These are phyloP conservation scores for Datura wrightii DNA, from an alignment of 257 asterid species.

Conservation along the genomic window DNA sequence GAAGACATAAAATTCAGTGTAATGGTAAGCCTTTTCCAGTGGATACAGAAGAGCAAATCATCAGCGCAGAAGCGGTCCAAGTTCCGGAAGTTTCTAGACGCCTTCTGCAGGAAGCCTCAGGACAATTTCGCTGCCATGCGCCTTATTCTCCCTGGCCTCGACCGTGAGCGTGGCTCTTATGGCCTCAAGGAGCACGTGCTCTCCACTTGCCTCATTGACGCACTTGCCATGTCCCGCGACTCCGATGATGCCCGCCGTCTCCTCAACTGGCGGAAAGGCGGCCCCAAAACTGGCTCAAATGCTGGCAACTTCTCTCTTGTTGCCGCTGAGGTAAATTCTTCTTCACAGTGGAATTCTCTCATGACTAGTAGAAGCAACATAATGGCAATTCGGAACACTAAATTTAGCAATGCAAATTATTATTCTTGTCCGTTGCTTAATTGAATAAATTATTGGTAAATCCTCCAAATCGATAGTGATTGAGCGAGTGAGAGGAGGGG, in stretches of 20 bases:
- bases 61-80: conserved; percentile 69
- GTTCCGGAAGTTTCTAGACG: conserved; percentile 89
- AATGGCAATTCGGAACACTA: neutral
- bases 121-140: conserved; percentile 88
- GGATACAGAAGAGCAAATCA: conserved; percentile 87
- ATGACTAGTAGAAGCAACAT: neutral
- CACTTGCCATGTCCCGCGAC: conserved; percentile 90
- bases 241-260: conserved; percentile 84
- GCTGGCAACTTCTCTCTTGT: conserved; percentile 86
- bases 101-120: conserved; percentile 68
- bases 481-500: neutral
- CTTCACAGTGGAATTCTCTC: neutral
- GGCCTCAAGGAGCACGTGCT: conserved; percentile 94
- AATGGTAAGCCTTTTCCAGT: conserved; percentile 77
- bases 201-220: conserved; percentile 89
- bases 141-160: conserved; percentile 78
- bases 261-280: conserved; percentile 95
- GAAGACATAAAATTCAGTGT: conserved; percentile 76
- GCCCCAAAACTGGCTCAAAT: conserved; percentile 71
- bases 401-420: neutral
- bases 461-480: neutral
- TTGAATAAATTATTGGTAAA: neutral
- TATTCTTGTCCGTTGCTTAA: neutral
- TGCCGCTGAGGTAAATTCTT: conserved; percentile 67
- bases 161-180: conserved; percentile 91